These are phyloP conservation scores for Emergomyces pasteurianus DNA, from an alignment of 2,329 filamentous ascomycete genomes.

Conservation along the genomic window DNA sequence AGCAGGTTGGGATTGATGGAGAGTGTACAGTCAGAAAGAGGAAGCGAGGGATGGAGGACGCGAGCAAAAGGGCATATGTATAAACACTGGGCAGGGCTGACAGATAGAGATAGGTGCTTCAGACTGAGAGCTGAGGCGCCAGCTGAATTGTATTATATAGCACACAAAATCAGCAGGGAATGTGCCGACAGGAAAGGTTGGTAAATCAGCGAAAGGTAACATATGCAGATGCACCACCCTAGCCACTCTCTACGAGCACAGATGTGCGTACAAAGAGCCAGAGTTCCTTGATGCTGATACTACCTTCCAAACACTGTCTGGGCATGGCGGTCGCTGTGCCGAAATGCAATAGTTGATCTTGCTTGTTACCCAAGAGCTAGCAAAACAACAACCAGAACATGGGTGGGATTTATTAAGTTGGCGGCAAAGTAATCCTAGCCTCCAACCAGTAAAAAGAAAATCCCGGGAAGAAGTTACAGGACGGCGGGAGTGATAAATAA, in stretches of 20 bases:
- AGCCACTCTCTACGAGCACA: neutral
- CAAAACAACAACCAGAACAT: neutral
- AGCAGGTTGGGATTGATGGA: constrained; percentile 6
- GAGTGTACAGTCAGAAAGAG: neutral
- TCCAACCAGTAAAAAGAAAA: neutral
- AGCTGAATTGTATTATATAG: constrained; percentile 5
- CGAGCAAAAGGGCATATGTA: neutral
- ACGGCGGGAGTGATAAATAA: neutral
- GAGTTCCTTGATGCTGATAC: constrained; percentile 3
- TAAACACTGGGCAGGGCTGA: neutral
- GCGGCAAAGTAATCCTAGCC: neutral
- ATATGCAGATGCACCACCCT: constrained; percentile 1
- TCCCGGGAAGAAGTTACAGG: neutral
- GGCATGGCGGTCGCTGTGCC: neutral
- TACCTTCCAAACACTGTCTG: neutral
- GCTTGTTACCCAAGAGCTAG: neutral
- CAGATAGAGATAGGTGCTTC: neutral
- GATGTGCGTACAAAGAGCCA: constrained; percentile 6
- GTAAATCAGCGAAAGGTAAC: neutral
- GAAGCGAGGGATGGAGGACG: constrained; percentile 12
- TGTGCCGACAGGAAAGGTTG: neutral
- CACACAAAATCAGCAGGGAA: neutral
- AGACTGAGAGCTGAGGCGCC: neutral
- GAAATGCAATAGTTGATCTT: neutral
- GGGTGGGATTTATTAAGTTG: neutral